phyloP scores from a whole-genome alignment of 1,139 yeast genomes.

The Blastobotrys elegans region DNA sequence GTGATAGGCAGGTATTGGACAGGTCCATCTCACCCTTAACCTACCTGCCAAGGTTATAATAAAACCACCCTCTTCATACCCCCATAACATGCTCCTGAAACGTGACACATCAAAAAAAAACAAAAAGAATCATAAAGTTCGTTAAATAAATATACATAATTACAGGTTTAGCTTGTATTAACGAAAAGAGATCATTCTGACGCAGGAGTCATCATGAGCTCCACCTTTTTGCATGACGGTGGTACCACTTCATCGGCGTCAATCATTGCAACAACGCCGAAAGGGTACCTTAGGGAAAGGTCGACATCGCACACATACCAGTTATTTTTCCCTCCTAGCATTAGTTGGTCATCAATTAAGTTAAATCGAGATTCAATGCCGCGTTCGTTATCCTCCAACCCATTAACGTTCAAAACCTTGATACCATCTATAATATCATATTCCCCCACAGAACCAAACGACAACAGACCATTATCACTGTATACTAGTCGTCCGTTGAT shows the following conservation, averaged over 20 bases:
- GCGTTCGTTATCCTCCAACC: conserved; percentile 3
- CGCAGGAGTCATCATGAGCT: neutral
- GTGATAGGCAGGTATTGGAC: neutral
- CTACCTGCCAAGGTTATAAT: too few relatives aligned
- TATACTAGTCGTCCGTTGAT: conserved; percentile 1
- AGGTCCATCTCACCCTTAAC: neutral
- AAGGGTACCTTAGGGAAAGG: conserved; percentile 1
- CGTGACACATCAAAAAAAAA: too few relatives aligned
- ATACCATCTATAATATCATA: conserved; percentile 2
- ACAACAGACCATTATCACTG: neutral
- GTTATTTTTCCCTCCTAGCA: neutral
- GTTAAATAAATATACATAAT: too few relatives aligned
- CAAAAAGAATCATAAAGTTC: too few relatives aligned
- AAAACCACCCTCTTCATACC: too few relatives aligned
- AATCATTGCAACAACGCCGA: neutral
- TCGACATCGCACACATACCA: conserved; percentile 3
- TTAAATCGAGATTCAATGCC: conserved; percentile 1
- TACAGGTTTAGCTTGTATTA: too few relatives aligned
- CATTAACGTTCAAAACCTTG: conserved; percentile 3
- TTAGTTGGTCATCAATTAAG: neutral
- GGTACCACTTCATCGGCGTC: neutral
- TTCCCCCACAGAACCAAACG: conserved; percentile 4
- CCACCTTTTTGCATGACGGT: neutral
- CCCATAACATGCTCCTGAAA: too few relatives aligned
- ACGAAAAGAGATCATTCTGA: too few relatives aligned